phyloP scores from a whole-genome alignment of 257 asterid species.

The Solanum piurae region DNA sequence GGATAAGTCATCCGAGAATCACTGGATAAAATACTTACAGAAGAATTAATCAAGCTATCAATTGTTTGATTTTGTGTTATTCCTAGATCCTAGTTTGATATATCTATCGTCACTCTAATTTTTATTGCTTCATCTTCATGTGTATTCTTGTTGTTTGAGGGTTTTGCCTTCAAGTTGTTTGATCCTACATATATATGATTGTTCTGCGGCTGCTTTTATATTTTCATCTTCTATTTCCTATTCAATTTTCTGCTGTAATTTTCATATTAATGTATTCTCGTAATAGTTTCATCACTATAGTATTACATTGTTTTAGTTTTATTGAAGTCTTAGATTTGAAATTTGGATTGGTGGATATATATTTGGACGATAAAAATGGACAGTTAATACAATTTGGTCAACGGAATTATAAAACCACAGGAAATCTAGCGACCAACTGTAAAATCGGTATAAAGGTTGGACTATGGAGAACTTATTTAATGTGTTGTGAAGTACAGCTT shows the following conservation, averaged over 20 bases:
- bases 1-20: no score
- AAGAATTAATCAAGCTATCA: neutral
- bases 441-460: neutral
- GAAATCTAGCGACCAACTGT: neutral
- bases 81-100: neutral
- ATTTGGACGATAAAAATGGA: neutral
- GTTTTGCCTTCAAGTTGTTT: neutral
- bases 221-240: neutral
- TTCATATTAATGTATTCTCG: neutral
- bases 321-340: neutral
- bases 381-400: neutral
- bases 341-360: neutral
- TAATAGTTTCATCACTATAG: neutral
- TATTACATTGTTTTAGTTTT: neutral
- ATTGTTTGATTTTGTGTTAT: neutral
- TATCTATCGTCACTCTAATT: neutral
- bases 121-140: neutral
- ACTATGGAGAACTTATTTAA: neutral
- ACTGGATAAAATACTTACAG: neutral
- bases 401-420: neutral
- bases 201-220: neutral
- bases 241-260: neutral
- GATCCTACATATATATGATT: neutral
- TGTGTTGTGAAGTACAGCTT: neutral
- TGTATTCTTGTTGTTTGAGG: neutral